Conservation (phyloP, 192 early-diverging fungal genomes). For the Gonapodya prolifera region DNA sequence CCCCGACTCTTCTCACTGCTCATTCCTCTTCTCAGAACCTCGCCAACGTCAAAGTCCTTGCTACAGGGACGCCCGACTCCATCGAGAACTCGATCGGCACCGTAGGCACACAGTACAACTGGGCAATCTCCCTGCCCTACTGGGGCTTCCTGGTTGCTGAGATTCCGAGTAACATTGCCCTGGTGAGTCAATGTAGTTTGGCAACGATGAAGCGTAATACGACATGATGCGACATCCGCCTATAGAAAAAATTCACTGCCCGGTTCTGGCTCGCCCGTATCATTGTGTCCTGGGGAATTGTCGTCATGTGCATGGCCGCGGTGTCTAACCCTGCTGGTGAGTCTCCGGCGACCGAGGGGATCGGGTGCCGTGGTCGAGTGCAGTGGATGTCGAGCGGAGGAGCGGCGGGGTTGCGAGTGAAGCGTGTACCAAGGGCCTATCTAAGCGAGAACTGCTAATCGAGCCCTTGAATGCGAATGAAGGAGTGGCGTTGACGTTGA, state of each 20-base stretch:
- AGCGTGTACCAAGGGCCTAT: too few species aligned
- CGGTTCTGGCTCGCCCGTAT: conserved; percentile 2
- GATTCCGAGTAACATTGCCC: neutral
- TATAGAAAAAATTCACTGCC: neutral
- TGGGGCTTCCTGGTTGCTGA: neutral
- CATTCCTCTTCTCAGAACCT: neutral
- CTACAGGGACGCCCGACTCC: neutral
- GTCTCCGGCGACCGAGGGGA: too few species aligned
- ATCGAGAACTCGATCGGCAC: neutral
- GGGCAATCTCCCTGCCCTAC: neutral
- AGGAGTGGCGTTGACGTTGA: neutral
- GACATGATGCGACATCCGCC: neutral
- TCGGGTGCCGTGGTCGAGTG: too few species aligned
- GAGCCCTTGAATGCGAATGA: too few species aligned
- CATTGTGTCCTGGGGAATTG: neutral
- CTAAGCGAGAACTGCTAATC: too few species aligned
- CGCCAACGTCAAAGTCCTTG: conserved; percentile 1
- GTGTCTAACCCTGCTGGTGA: neutral
- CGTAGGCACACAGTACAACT: neutral
- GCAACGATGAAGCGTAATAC: neutral
- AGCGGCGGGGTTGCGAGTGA: too few species aligned
- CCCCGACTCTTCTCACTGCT: neutral
- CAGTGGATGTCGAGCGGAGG: too few species aligned
- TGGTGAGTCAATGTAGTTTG: neutral
- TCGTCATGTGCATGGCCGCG: conserved; percentile 1